Percentiles rank a stretch among this genome's conserved stretches.
Evolutionary conservation across 2,329 filamentous ascomycete genomes (phyloP).

Genomic region (Monascus ruber): DNA sequence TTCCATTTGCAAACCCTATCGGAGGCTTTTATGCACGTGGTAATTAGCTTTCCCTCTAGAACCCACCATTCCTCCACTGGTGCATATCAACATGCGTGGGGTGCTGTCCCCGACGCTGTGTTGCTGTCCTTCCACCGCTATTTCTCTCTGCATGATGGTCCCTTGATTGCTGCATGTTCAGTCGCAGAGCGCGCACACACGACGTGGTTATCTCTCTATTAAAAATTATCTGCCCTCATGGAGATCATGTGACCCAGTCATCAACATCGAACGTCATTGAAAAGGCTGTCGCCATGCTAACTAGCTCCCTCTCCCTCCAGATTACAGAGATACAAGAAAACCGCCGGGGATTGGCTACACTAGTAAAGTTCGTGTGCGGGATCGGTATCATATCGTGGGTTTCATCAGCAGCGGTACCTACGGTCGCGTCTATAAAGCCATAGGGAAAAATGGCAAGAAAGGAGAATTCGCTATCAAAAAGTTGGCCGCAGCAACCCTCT

Average conservation of each 20-base stretch:
- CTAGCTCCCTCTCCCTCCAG: constrained; percentile 9
- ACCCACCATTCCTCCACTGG: too few relatives aligned
- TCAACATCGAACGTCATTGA: too few relatives aligned
- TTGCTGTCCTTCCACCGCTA: not conserved
- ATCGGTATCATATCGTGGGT: constrained; percentile 90
- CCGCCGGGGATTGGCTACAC: constrained; percentile 42
- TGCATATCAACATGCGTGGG: too few relatives aligned
- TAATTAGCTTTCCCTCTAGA: constrained; percentile 19
- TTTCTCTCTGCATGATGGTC: constrained; percentile 4
- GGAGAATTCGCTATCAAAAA: constrained; percentile 98
- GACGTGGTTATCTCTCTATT: too few relatives aligned
- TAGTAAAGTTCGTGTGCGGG: constrained; percentile 74
- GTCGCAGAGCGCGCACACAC: too few relatives aligned
- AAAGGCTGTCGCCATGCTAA: too few relatives aligned
- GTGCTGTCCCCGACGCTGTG: too few relatives aligned
- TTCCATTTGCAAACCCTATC: constrained; percentile 25
- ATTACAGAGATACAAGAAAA: constrained; percentile 26
- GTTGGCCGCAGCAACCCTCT: constrained; percentile 33
- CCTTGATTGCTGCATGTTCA: not conserved
- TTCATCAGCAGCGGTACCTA: constrained; percentile 98
- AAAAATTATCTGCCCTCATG: too few relatives aligned
- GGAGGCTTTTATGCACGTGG: constrained; percentile 31
- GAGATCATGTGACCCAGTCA: constrained; percentile 12
- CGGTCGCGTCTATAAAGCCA: constrained; percentile 93
- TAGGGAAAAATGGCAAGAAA: constrained; percentile 58